These are phyloP conservation scores for Aspergillus panamensis DNA, from an alignment of 495 filamentous ascomycete genomes.

Conservation along the genomic window DNA sequence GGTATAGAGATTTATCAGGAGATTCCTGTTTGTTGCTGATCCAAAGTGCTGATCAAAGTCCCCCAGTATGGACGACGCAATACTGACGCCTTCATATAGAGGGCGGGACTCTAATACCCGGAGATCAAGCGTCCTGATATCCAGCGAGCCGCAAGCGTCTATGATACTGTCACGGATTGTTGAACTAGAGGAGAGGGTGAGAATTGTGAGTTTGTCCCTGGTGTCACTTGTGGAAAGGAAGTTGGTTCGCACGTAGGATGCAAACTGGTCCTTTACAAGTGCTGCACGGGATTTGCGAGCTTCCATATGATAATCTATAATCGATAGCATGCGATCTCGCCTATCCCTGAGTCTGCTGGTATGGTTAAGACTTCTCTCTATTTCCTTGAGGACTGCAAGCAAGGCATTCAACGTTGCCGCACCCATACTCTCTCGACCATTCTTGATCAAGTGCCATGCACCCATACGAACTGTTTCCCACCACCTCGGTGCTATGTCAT, in stretches of 20 bases:
- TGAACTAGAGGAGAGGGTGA: slow-evolving; percentile 60
- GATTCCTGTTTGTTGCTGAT: slow-evolving; percentile 12
- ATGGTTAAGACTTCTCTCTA: slow-evolving; percentile 24
- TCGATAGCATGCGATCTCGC: slow-evolving; percentile 23
- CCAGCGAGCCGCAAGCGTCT: slow-evolving; percentile 26
- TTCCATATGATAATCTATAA: slow-evolving; percentile 34
- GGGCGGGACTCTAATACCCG: slow-evolving; percentile 64
- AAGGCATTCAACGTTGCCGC: slow-evolving; percentile 53
- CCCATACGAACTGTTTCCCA: slow-evolving; percentile 54
- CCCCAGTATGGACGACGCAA: slow-evolving; percentile 47
- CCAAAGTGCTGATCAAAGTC: slow-evolving; percentile 25
- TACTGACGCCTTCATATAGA: slow-evolving; percentile 58
- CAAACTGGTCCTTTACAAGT: slow-evolving; percentile 34
- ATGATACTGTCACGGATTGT: slow-evolving; percentile 50
- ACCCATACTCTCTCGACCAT: slow-evolving; percentile 62
- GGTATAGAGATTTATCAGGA: slow-evolving; percentile 51
- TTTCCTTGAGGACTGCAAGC: slow-evolving; percentile 41
- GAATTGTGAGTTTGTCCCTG: slow-evolving; percentile 38
- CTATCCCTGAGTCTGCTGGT: slow-evolving; percentile 23
- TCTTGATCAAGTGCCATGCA: slow-evolving; percentile 62
- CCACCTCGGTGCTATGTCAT: slow-evolving; percentile 33
- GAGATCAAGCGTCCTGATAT: slow-evolving; percentile 44
- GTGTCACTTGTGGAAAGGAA: slow-evolving; percentile 28
- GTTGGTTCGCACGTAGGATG: slow-evolving; percentile 28
- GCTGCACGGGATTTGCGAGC: slow-evolving; percentile 24